phyloP scores from a whole-genome alignment of 2,329 filamentous ascomycete species.

The Talaromyces sp. region DNA sequence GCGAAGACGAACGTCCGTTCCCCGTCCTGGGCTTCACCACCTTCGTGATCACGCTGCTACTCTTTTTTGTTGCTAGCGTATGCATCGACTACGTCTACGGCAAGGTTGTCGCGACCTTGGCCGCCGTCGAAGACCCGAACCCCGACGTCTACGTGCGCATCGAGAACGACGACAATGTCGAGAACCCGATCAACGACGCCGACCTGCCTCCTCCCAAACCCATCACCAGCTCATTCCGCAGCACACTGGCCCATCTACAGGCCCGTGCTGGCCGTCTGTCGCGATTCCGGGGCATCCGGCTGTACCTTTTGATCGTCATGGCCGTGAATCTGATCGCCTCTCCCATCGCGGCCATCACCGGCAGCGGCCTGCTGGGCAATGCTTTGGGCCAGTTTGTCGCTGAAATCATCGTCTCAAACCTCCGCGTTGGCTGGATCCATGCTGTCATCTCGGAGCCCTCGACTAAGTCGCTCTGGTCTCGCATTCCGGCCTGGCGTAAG shows the following conservation, averaged over 20 bases:
- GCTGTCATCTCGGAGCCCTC: slow-evolving; percentile 71
- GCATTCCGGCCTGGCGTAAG: slow-evolving; percentile 59
- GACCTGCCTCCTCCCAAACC: slow-evolving; percentile 47
- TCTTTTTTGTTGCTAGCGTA: background rate
- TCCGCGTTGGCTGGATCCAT: slow-evolving; percentile 78
- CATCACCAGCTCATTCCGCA: slow-evolving; percentile 57
- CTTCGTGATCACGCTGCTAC: background rate
- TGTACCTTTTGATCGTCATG: slow-evolving; percentile 46
- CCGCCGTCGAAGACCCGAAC: slow-evolving; percentile 59
- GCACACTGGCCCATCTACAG: slow-evolving; percentile 57
- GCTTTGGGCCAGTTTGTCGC: slow-evolving; percentile 52
- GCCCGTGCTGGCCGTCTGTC: slow-evolving; percentile 60
- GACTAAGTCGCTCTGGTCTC: slow-evolving; percentile 59
- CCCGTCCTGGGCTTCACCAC: background rate
- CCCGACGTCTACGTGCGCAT: slow-evolving; percentile 50
- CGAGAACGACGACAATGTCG: slow-evolving; percentile 29
- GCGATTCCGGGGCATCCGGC: slow-evolving; percentile 63
- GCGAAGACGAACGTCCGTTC: background rate
- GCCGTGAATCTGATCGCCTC: slow-evolving; percentile 39
- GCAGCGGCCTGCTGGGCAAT: slow-evolving; percentile 33
- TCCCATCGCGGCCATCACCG: slow-evolving; percentile 37
- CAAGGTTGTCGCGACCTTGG: slow-evolving; percentile 55
- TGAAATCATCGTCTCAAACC: slow-evolving; percentile 59
- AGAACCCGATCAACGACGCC: slow-evolving; percentile 29
- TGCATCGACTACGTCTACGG: slow-evolving; percentile 53